Evolutionary conservation across 2,329 filamentous ascomycete genomes (phyloP), one percentile per base, ranked within the genome.

Genomic region (Arthrinium phaeospermum): DNA sequence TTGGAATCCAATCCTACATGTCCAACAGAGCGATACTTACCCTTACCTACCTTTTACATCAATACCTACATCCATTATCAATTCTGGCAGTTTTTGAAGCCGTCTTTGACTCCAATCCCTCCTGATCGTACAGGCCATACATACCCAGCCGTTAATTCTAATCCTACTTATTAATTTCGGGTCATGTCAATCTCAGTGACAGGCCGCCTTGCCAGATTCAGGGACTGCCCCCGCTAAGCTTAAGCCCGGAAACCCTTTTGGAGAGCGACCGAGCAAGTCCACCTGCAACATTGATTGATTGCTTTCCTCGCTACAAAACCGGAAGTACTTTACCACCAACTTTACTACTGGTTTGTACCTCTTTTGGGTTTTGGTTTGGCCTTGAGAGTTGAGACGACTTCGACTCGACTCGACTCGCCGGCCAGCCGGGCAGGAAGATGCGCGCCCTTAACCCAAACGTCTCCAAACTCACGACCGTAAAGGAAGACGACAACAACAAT

Each of bases 381-480:
- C 57, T 64, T n/a, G 57, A 64, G 53, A 64, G 53, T 61, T 61
- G 57, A 64, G 57, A 64, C 57, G 57, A 64, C 57, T 41, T 64
- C 57, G 57, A 64, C 34, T 41, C 57, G 57, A 64, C 57, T 64
- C 57, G 57, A 37, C 57, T 64, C 57, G 57, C 57, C 57, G 57
- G 57, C 57, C 57, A 22, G 41, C 57, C 57, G 57, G 57, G 30
- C 41, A 64, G 34, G 30, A 70, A 57, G 68, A 70, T 70, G 68
- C 68, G 68, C 49, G 68, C 68, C 24, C 68, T 70, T 49, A 70
- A 51, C 47, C 68, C 68, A 70, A 70, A 37, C 68, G 27, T 70
- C 47, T 57, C 68, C 46, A 70, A 70, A 70, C 68, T 57, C 68
- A 70, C 68, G 34, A 41, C 68, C 16, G 68, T 37, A 57, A 51